Percentiles rank a stretch among this genome's conserved stretches.
Evolutionary conservation across 441 rosid genomes (phyloP).

Genomic region (Aleurites moluccanus): DNA sequence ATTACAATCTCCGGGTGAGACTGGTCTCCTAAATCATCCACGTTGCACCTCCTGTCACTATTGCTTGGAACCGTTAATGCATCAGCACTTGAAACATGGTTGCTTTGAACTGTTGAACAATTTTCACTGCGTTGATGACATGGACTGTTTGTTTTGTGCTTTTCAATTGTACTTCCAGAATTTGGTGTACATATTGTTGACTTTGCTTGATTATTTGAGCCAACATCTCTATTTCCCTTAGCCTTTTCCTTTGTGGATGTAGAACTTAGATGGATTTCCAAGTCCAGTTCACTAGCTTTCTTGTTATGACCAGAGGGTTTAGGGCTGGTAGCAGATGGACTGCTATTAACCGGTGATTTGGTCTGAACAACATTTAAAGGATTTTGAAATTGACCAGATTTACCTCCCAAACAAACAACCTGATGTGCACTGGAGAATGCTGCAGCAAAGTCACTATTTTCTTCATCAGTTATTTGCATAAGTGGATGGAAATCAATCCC

Average conservation of each 20-base stretch:
- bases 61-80: constrained; percentile 34
- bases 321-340: constrained; percentile 28
- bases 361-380: constrained; percentile 36
- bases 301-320: constrained; percentile 38
- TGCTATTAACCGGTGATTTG: constrained; percentile 24
- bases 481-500: constrained; percentile 91
- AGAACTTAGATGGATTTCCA: constrained; percentile 79
- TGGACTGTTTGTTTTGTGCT: constrained; percentile 28
- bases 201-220: constrained; percentile 26
- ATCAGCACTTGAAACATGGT: constrained; percentile 34
- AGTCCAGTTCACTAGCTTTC: constrained; percentile 54
- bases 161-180: constrained; percentile 36
- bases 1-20: constrained; percentile 87
- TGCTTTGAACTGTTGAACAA: constrained; percentile 17
- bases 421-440: constrained; percentile 33
- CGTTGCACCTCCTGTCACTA: constrained; percentile 32
- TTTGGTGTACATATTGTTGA: constrained; percentile 18
- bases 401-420: constrained; percentile 37
- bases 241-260: constrained; percentile 43
- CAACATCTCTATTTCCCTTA: constrained; percentile 30
- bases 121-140: constrained; percentile 25
- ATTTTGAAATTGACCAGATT: constrained; percentile 39
- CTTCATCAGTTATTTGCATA: constrained; percentile 61
- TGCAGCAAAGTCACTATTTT: constrained; percentile 30
- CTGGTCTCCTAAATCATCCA: constrained; percentile 44